Evolutionary conservation across 345 rosid genomes (phyloP).

Genomic region (Populus deltoides): DNA sequence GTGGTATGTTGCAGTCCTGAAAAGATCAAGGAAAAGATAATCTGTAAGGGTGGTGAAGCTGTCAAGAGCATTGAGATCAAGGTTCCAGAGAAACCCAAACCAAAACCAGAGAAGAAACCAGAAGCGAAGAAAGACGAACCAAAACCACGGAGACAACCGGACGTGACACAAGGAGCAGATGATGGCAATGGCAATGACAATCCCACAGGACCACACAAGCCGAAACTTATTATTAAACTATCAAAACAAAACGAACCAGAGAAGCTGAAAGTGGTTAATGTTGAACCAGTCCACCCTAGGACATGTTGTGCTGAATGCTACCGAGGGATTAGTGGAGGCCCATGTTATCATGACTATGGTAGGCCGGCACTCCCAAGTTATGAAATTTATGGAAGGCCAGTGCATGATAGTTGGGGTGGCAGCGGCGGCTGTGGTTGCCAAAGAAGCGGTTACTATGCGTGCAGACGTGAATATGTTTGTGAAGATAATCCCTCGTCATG

Average conservation of each 20-base stretch:
- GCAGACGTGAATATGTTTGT: slow-evolving; percentile 34
- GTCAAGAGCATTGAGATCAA: slow-evolving; percentile 56
- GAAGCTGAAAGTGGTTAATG: too few relatives aligned
- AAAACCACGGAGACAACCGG: not conserved
- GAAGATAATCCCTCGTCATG: slow-evolving; percentile 58
- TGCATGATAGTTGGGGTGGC: slow-evolving; percentile 21
- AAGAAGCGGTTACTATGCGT: slow-evolving; percentile 11
- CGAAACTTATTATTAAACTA: not conserved
- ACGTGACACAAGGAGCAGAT: accelerated
- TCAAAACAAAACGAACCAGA: slow-evolving; percentile 8
- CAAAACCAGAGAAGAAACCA: too few relatives aligned
- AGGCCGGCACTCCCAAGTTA: not conserved
- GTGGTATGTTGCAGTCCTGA: slow-evolving; percentile 84
- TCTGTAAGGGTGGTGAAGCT: slow-evolving; percentile 50
- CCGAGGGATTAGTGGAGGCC: slow-evolving; percentile 21
- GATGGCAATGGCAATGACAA: too few relatives aligned
- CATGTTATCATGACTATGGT: slow-evolving; percentile 11
- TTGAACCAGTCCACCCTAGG: slow-evolving; percentile 2
- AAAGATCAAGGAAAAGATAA: slow-evolving; percentile 52
- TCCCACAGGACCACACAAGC: slow-evolving; percentile 9
- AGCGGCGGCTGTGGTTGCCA: slow-evolving; percentile 13
- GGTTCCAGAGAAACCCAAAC: slow-evolving; percentile 15
- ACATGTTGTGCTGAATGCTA: slow-evolving; percentile 27
- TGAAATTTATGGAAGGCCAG: slow-evolving; percentile 29
- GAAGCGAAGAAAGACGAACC: slow-evolving; percentile 2